Evolutionary conservation across 306 rosid species (phyloP).

Genomic region (Quercus ilex): DNA sequence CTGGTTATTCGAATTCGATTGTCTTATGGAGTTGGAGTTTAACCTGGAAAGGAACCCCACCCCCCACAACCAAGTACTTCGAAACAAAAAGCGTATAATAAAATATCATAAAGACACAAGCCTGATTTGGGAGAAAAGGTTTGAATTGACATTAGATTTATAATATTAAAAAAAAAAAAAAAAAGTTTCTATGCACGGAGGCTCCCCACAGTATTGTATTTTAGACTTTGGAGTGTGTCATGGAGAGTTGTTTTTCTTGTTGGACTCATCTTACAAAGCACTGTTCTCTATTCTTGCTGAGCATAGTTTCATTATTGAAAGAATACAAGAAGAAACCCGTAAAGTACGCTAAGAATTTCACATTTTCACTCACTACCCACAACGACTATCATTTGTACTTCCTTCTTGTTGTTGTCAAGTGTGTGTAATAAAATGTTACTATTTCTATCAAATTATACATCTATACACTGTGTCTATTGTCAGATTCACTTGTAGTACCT

Average conservation of each 20-base stretch:
- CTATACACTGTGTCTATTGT: not conserved
- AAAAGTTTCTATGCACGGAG: constrained; percentile 9
- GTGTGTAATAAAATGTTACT: constrained; percentile 46
- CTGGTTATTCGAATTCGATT: constrained; percentile 26
- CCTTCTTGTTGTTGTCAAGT: constrained; percentile 49
- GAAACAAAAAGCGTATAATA: constrained; percentile 47
- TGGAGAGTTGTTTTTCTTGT: constrained; percentile 65
- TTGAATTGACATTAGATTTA: constrained; percentile 56
- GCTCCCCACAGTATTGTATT: constrained; percentile 28
- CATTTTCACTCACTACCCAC: constrained; percentile 31
- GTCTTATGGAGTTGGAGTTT: constrained; percentile 55
- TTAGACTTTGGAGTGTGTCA: constrained; percentile 30
- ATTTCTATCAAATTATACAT: constrained; percentile 23
- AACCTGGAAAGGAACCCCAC: constrained; percentile 45
- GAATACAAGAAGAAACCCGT: constrained; percentile 61
- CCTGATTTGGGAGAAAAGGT: not conserved
- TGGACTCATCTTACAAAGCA: constrained; percentile 36
- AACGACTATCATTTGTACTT: constrained; percentile 58
- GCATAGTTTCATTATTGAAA: constrained; percentile 71
- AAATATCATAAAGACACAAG: constrained; percentile 18
- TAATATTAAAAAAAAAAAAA: not conserved
- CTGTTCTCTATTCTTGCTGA: constrained; percentile 56
- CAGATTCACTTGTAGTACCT: too few relatives aligned
- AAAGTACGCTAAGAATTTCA: constrained; percentile 24
- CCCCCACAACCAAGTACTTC: constrained; percentile 13